A percentile compares a stretch with the other conserved stretches of the same genome.
Conservation (phyloP, 2,329 filamentous ascomycete species). For the Pezicula neosporulosa region DNA sequence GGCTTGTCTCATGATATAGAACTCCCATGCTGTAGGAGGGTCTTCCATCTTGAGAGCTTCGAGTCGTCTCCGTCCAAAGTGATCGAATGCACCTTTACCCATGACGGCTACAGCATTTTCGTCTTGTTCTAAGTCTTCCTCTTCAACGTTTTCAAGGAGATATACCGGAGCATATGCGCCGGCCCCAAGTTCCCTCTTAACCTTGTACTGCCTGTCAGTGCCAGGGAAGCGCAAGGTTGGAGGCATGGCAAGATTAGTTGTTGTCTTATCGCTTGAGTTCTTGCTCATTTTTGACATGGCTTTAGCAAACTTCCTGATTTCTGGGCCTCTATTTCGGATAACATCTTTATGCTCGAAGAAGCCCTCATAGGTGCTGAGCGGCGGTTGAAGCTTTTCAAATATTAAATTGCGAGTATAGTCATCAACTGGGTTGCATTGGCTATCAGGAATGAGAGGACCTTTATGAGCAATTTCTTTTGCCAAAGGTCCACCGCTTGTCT, state of each 20-base stretch:
- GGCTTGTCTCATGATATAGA: constrained; percentile 86
- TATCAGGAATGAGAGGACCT: constrained; percentile 75
- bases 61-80: constrained; percentile 49
- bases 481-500: constrained; percentile 22
- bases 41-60: constrained; percentile 96
- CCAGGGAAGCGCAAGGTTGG: constrained; percentile 67
- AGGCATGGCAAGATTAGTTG: constrained; percentile 52
- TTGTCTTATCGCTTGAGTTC: constrained; percentile 50
- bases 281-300: constrained; percentile 40
- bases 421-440: constrained; percentile 86
- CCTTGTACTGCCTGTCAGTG: constrained; percentile 63
- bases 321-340: constrained; percentile 62
- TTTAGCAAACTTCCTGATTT: constrained; percentile 82
- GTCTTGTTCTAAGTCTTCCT: constrained; percentile 43
- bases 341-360: constrained; percentile 71
- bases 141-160: constrained; percentile 72
- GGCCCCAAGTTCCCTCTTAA: constrained; percentile 84
- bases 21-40: constrained; percentile 89
- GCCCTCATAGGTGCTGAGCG: constrained; percentile 70
- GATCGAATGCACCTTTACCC: constrained; percentile 59
- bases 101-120: constrained; percentile 44
- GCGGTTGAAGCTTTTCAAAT: constrained; percentile 68
- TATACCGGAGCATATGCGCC: constrained; percentile 97
- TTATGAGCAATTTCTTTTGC: constrained; percentile 45
- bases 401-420: constrained; percentile 72